Conservation (phyloP, 441 rosid species). For the Populus trichocarpa region DNA sequence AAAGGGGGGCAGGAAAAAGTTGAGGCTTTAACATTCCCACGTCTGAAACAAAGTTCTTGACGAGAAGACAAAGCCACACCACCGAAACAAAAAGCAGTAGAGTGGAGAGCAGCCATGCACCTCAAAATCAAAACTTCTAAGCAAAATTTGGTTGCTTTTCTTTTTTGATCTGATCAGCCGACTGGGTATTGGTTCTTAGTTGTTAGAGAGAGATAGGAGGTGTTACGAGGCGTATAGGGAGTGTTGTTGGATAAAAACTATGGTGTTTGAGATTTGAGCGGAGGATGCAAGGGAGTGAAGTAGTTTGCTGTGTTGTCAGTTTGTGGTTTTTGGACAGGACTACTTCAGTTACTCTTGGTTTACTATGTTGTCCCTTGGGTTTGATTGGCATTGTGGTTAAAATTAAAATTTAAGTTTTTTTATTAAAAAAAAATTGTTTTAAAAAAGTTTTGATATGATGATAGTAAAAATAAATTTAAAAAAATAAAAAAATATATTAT, state of each 20-base stretch:
- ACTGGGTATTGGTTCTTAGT: not conserved
- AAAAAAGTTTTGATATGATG: too few relatives aligned
- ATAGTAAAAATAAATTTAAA: too few relatives aligned
- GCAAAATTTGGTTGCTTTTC: not conserved
- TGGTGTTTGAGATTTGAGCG: not conserved
- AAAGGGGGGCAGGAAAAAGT: conserved; percentile 20
- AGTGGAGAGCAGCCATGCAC: conserved; percentile 28
- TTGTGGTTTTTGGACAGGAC: not conserved
- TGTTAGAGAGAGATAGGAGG: not conserved
- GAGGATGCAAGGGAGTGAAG: not conserved
- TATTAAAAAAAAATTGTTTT: too few relatives aligned
- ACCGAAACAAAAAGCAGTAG: conserved; percentile 9
- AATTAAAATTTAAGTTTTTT: too few relatives aligned
- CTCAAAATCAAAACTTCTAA: not conserved
- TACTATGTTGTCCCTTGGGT: not conserved
- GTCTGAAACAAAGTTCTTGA: too few relatives aligned
- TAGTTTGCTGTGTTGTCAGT: not conserved
- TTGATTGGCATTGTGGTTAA: too few relatives aligned
- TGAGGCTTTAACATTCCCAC: not conserved
- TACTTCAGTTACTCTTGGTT: not conserved
- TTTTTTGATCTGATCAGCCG: not conserved
- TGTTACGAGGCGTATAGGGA: not conserved
- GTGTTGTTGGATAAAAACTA: not conserved
- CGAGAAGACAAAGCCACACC: too few relatives aligned
- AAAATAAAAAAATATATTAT: too few relatives aligned